Evolutionary conservation across 1,139 yeast species (phyloP), one percentile per base, ranked within the genome.

Genomic region (Blastobotrys persicus): DNA sequence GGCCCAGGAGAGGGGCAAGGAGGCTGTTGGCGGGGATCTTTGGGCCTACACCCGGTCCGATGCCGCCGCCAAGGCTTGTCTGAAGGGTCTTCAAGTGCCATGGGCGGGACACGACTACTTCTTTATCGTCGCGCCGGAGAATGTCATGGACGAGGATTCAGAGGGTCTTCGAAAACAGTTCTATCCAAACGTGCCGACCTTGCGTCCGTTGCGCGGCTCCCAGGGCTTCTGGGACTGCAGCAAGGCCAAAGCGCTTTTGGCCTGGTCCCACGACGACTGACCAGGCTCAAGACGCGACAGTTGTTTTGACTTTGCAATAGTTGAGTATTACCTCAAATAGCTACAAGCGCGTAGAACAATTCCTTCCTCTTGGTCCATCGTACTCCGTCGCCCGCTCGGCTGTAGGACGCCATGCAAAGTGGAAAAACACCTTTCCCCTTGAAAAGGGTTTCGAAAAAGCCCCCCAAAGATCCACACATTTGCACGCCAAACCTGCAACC

Each of bases 51-150:
- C 39, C 4, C 20, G 43, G 16, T 11, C 31, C n/a, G 38, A 17
- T 37, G 39, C 42, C 16, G 19, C 46, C 31, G 32, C 37, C 31
- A 11, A 28, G 11, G 31, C 47, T 17, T 26, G 43, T 11, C 17
- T 13, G 4, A 6, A n/a, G 18, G 39, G 39, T 4, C 19, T 34
- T 4, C 13, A 34, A 4, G 39, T 34, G 9, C 19, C 39, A 11
- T 34, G 39, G 39, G 16, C 13, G 39, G 39, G 39, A 4, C 39
- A 34, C 16, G 39, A 34, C 11, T 13, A 13, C 13, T 34, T 34
- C 17, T 34, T 34, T 20, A 34, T 34, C 16, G 39, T 34, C 6
- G 39, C 39, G 6, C 39, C 39, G 6, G 39, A 34, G 12, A 34
- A 34, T 34, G 39, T 34, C 18, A 6, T 34, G 11, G 39, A 34